Base-by-base conservation (phyloP, 257 asterid species). In the Ophiorrhiza pumila region DNA sequence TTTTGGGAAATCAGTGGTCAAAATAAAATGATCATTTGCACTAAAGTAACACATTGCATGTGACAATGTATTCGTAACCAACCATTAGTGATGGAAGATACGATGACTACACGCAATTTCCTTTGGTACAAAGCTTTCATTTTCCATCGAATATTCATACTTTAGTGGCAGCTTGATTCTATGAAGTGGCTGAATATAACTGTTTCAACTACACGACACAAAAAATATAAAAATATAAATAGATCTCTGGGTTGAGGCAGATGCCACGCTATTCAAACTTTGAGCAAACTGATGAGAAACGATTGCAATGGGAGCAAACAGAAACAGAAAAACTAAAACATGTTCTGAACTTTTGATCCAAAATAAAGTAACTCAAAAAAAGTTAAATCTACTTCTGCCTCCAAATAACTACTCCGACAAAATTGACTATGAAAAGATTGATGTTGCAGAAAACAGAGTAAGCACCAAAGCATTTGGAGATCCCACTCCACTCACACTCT, bases 401-500 rank as follows among this genome's bases (percentile, higher is more conserved):
- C 37, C 23, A 14, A 63, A 73, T 12, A 29, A 18, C n/a, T 35
- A 45, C 46, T 42, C 1, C 18, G 57, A 74, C 71, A 74, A 60
- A 35, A 68, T 35, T 25, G 65, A 59, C 68, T 29, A 6, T 11
- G 0, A 23, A 60, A 58, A 46, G 27, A 58, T 60, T 42, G 50
- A 14, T 4, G 6, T 35, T 35, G 47, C 13, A 34, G 69, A 57
- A 15, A 14, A 27, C 7, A 41, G 10, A 72, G 22, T 3, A 10
- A 49, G 46, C 74, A 47, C 63, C 35, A 32, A 39, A 63, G 32
- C 5, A 61, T 29, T 39, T 18, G 4, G 27, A 72, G 9, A 22
- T 1, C 2, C 34, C 43, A 59, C 66, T 80, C 34, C 43, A 59
- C 66, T 80, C 64, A 80, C 67, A 80, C 84, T 79, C 74, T 77